Conservation (phyloP, 2,329 filamentous ascomycete species). For the Cryoendolithus antarcticus region DNA sequence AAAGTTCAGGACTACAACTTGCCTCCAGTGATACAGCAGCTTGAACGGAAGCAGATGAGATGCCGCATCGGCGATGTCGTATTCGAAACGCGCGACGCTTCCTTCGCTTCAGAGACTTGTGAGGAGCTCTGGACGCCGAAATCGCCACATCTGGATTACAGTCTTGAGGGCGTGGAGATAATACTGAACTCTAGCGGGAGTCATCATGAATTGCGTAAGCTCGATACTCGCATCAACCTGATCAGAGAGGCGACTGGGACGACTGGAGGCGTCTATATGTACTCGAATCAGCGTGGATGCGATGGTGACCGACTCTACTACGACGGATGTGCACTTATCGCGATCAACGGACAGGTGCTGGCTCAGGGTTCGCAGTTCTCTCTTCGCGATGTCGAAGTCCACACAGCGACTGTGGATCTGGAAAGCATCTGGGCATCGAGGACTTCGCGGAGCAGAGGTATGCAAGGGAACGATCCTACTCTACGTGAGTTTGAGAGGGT, state of each 20-base stretch:
- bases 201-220: constrained; percentile 57
- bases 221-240: constrained; percentile 48
- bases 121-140: constrained; percentile 55
- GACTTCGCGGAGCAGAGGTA: constrained; percentile 41
- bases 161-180: constrained; percentile 51
- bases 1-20: constrained; percentile 54
- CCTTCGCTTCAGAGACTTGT: constrained; percentile 53
- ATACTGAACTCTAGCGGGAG: constrained; percentile 54
- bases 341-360: constrained; percentile 49
- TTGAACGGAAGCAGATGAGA: constrained; percentile 40
- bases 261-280: constrained; percentile 48
- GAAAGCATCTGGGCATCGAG: constrained; percentile 58
- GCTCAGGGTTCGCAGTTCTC: constrained; percentile 56
- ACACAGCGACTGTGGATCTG: constrained; percentile 45
- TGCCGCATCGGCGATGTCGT: constrained; percentile 59
- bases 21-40: constrained; percentile 44
- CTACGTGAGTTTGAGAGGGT: constrained; percentile 36
- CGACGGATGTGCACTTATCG: constrained; percentile 50
- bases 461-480: constrained; percentile 42
- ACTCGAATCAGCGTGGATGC: constrained; percentile 48
- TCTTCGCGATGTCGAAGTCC: constrained; percentile 44
- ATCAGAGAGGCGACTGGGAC: constrained; percentile 56
- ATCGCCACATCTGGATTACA: constrained; percentile 46
- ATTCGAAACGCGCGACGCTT: constrained; percentile 49
- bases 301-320: constrained; percentile 51